Evolutionary conservation across 2,329 filamentous ascomycete species (phyloP).

Genomic region (Scortechinia acanthostroma): DNA sequence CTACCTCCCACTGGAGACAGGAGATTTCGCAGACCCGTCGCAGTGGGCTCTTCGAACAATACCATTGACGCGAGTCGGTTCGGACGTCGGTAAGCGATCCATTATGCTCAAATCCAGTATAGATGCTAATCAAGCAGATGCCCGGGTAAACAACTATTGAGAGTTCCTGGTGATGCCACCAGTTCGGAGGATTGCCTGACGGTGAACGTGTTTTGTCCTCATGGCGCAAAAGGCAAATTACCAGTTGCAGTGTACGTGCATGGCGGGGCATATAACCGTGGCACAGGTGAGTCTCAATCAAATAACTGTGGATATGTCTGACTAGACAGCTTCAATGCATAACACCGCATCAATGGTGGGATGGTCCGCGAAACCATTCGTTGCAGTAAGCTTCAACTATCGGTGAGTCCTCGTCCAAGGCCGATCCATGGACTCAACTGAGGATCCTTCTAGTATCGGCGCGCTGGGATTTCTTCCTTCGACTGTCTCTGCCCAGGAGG

Average conservation of each 20-base stretch:
- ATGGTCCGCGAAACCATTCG: constrained; percentile 40
- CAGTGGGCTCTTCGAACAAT: constrained; percentile 13
- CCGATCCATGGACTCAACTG: too few relatives aligned
- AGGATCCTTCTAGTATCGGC: constrained; percentile 51
- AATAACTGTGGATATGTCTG: background rate
- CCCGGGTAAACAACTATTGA: background rate
- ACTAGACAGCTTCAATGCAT: constrained; percentile 19
- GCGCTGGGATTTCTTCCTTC: constrained; percentile 64
- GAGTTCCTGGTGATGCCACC: background rate
- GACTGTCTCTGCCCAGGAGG: constrained; percentile 39
- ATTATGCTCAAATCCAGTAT: too few relatives aligned
- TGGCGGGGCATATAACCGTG: constrained; percentile 17
- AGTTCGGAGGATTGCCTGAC: constrained; percentile 15
- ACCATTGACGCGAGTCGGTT: constrained; percentile 13
- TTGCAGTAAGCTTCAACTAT: constrained; percentile 47
- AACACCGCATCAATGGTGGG: constrained; percentile 55
- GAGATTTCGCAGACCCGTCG: constrained; percentile 29
- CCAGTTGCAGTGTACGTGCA: constrained; percentile 14
- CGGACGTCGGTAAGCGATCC: constrained; percentile 7
- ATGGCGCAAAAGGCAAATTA: constrained; percentile 7
- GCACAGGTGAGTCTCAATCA: constrained; percentile 7
- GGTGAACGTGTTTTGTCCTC: constrained; percentile 13
- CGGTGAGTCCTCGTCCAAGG: too few relatives aligned
- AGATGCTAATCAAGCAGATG: background rate
- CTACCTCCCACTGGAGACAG: constrained; percentile 33